Conservation (phyloP, 805 yeast species). For the Candida tallmaniae region DNA sequence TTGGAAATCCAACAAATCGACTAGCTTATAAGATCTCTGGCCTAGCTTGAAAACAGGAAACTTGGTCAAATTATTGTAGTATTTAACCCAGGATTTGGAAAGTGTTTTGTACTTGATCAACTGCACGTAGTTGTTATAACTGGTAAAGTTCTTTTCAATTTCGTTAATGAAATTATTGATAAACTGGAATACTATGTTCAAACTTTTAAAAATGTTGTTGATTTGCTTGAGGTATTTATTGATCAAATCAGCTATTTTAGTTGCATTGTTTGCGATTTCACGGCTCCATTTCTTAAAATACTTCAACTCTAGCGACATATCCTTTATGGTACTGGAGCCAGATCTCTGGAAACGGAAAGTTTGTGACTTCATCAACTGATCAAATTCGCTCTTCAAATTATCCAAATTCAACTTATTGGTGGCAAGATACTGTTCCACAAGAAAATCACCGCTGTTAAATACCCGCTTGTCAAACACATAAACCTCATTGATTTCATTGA, state of each 20-base stretch:
- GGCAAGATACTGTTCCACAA: constrained; percentile 9
- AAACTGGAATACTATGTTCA: constrained; percentile 47
- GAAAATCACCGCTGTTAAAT: constrained; percentile 28
- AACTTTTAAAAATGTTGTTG: constrained; percentile 39
- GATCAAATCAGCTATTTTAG: constrained; percentile 23
- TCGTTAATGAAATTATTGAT: constrained; percentile 45
- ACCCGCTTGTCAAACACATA: constrained; percentile 61
- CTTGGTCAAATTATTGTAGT: constrained; percentile 30
- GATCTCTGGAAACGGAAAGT: not conserved
- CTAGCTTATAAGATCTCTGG: constrained; percentile 14
- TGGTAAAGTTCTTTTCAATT: constrained; percentile 43
- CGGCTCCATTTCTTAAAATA: constrained; percentile 50
- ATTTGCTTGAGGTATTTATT: constrained; percentile 29
- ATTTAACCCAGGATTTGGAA: constrained; percentile 30
- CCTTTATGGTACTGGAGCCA: constrained; percentile 12
- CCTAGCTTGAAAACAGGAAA: constrained; percentile 35
- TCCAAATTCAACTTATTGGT: constrained; percentile 10
- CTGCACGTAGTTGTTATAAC: constrained; percentile 30
- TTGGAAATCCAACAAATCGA: constrained; percentile 26
- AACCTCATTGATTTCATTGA: constrained; percentile 49
- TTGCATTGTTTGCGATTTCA: constrained; percentile 30
- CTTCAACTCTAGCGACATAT: constrained; percentile 32
- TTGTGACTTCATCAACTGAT: constrained; percentile 3
- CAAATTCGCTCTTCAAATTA: constrained; percentile 7
- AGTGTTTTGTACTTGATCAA: constrained; percentile 40